Base-by-base conservation (phyloP, 192 early-diverging fungal genomes). In the Backusella sp. region DNA sequence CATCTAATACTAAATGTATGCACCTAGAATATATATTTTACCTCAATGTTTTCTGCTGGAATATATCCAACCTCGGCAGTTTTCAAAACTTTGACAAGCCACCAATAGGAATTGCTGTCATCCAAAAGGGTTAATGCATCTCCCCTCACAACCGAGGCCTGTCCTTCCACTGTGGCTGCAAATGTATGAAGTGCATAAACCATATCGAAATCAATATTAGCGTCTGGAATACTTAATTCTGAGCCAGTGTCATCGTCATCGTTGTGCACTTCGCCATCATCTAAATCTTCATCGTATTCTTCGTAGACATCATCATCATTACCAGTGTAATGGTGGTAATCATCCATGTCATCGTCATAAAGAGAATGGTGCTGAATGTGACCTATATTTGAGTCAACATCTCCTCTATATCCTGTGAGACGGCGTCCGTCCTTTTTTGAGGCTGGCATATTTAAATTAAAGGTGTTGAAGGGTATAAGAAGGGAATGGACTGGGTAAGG, bases 141-240 rank as follows among this genome's bases (percentile, higher is more conserved):
- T 42, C 91, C 92, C 52, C 90, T 90, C 36, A 93, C 85, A 6
- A 96, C 94, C 17, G 89, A 92, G 11, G 93, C 92, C 73, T 95
- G 94, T 17, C 94, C 94, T 79, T 96, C 94, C 12, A 95, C 87
- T 5, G 90, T 96, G 0, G 92, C 93, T 6, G 89, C 90, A 86
- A 96, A 96, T 6, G 94, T 96, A 75, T 93, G 93, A 53, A 94
- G 86, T 21, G 94, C 94, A 80, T 96, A 96, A 9, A 96, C 94
- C 37, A 90, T 82, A 41, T 83, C 85, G 80, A 90, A 92, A 77
- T 96, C 91, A 68, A 96, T 95, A 42, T 90, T 83, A 39, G 88
- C 79, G 73, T 88, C 86, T 21, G 89, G 85, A n/a, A 89, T 75
- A 46, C 84, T 83, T 28, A 84, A 53, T 4, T 78, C 78, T 6